Percentiles rank a stretch among this genome's conserved stretches.
Evolutionary conservation across 768 basidiomycete genomes (phyloP).

Genomic region (Tylopilus sp.): DNA sequence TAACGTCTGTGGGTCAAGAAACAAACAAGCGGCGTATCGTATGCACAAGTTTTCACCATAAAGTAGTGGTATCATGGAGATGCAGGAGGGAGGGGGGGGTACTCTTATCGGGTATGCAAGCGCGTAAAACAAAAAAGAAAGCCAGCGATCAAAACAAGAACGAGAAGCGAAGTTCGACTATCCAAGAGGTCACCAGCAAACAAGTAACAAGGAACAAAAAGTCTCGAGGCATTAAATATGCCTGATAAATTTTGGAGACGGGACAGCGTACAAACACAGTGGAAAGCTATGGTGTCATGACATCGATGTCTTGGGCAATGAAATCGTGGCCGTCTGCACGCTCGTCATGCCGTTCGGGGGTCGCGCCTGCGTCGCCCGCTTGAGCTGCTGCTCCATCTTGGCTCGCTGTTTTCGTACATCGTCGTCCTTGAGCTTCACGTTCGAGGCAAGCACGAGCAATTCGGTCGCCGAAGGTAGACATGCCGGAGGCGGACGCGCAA

Average conservation of each 20-base stretch:
- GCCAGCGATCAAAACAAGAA: neutral
- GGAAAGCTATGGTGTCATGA: neutral
- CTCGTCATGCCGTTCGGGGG: constrained; percentile 25
- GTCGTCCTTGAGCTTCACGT: constrained; percentile 74
- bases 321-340: constrained; percentile 28
- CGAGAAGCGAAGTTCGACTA: neutral
- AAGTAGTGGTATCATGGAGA: constrained; percentile 15
- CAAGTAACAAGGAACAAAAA: neutral
- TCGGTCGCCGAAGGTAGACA: constrained; percentile 58
- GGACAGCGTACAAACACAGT: constrained; percentile 7
- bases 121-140: neutral
- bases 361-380: constrained; percentile 49
- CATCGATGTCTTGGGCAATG: constrained; percentile 25
- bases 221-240: neutral
- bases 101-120: constrained; percentile 16
- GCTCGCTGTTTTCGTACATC: constrained; percentile 71
- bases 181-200: neutral
- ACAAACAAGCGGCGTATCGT: constrained; percentile 8
- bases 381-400: constrained; percentile 73
- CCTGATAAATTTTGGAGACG: neutral
- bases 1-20: neutral
- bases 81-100: neutral
- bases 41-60: constrained; percentile 11
- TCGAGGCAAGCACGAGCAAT: constrained; percentile 57
- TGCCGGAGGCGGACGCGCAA: constrained; percentile 49